These are phyloP conservation scores for Leishmania mexicana DNA, from an alignment of 208 protist genomes.

Conservation along the genomic window DNA sequence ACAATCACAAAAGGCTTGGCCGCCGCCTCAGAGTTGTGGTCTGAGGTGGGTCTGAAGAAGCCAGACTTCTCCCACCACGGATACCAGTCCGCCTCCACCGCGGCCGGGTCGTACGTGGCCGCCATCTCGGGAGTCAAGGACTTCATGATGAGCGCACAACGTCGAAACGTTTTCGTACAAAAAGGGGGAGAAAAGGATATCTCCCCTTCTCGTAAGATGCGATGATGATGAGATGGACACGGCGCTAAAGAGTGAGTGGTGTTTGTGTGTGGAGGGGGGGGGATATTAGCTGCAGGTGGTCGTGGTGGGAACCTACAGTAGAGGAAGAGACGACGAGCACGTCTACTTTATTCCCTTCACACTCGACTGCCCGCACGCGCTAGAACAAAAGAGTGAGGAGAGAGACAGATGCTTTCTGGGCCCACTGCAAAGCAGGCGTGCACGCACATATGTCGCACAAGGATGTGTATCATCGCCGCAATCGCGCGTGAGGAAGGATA, in stretches of 20 bases:
- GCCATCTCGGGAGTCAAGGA: constrained; percentile 81
- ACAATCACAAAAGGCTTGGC: constrained; percentile 95
- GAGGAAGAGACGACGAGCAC: neutral
- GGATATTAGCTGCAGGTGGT: neutral
- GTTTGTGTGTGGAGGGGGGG: no score
- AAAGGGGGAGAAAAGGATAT: neutral
- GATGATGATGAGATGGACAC: neutral
- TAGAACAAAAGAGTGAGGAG: no score
- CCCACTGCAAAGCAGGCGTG: neutral
- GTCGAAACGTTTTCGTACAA: constrained; percentile 53
- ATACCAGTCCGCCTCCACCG: constrained; percentile 98
- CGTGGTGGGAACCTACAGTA: neutral
- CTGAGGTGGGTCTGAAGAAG: constrained; percentile 95
- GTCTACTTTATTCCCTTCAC: neutral
- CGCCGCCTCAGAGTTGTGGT: constrained; percentile 59
- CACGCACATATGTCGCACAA: neutral
- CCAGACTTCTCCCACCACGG: constrained; percentile 97
- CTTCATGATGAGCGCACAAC: constrained; percentile 75
- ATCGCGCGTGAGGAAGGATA: neutral
- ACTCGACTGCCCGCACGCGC: neutral
- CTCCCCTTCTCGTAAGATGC: neutral
- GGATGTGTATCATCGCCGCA: neutral
- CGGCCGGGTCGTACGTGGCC: constrained; percentile 90
- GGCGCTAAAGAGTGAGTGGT: neutral
- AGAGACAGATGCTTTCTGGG: neutral